These are phyloP conservation scores for Passiflora organensis DNA, from an alignment of 345 rosid genomes.

Conservation along the genomic window DNA sequence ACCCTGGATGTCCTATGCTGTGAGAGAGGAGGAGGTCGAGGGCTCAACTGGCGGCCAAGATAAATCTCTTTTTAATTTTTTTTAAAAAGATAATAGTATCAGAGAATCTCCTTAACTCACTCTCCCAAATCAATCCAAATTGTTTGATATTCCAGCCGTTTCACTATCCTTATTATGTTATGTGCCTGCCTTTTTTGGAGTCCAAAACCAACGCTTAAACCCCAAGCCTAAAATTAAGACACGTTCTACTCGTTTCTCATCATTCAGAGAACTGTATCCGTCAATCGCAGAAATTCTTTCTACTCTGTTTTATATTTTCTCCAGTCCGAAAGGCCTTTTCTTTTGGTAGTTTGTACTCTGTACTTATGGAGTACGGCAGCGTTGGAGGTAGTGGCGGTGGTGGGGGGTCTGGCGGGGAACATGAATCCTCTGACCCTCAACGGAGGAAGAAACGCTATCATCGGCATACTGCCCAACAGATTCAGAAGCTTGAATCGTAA, in stretches of 20 bases:
- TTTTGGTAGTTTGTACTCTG: too few species aligned
- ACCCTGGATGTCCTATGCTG: accelerated
- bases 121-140: conserved; percentile 35
- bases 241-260: too few species aligned
- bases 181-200: conserved; percentile 7
- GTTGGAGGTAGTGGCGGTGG: conserved; percentile 36
- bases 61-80: conserved; percentile 3
- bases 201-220: background rate
- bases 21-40: too few species aligned
- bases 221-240: conserved; percentile 2
- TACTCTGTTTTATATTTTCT: too few species aligned
- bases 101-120: conserved; percentile 27
- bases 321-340: background rate
- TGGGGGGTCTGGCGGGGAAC: conserved; percentile 71
- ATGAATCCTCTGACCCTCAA: conserved; percentile 56
- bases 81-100: too few species aligned
- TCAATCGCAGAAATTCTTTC: too few species aligned
- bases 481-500: conserved; percentile 93
- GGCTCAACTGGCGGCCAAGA: conserved; percentile 7
- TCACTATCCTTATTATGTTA: conserved; percentile 3
- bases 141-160: conserved; percentile 27
- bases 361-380: conserved; percentile 49
- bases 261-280: too few species aligned
- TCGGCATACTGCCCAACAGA: conserved; percentile 93
- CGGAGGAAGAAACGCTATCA: conserved; percentile 89